Conservation (phyloP, 75 land plant genomes). For the Gnetum montanum region DNA sequence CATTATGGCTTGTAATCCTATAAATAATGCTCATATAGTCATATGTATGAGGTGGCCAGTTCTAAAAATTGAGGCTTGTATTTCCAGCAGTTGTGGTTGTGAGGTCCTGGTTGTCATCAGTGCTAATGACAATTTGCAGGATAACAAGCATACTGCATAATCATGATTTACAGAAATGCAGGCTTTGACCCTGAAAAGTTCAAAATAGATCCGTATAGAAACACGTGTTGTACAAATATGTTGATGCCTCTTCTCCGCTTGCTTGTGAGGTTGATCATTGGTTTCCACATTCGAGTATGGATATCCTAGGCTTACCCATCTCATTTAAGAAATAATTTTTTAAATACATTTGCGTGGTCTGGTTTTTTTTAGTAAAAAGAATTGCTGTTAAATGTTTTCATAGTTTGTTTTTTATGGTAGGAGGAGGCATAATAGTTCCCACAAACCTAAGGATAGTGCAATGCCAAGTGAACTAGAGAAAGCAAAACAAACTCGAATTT, state of each 20-base stretch:
- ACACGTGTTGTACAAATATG: conserved; percentile 85
- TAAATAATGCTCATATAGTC: no score
- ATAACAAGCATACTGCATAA: not conserved
- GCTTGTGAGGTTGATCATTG: conserved; percentile 97
- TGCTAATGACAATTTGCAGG: no score
- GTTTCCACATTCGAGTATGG: conserved; percentile 92
- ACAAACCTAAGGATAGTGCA: conserved; percentile 84
- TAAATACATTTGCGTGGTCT: no score
- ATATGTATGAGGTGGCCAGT: no score
- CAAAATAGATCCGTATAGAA: conserved; percentile 92
- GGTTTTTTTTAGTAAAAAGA: no score
- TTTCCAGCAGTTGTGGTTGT: no score
- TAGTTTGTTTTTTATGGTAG: conserved; percentile 29
- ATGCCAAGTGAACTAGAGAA: conserved; percentile 71
- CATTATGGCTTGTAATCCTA: no score
- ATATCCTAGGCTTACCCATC: no score
- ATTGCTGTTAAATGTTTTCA: no score
- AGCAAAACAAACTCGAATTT: conserved; percentile 72
- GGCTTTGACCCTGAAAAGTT: conserved; percentile 92
- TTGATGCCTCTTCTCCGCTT: conserved; percentile 90
- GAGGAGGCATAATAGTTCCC: conserved; percentile 81
- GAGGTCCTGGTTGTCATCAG: no score
- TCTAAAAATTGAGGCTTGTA: no score
- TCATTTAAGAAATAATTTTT: no score
- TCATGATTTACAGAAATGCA: conserved; percentile 63